These are phyloP conservation scores for Fusarium udum DNA, from an alignment of 2,329 filamentous ascomycete species.

Conservation along the genomic window DNA sequence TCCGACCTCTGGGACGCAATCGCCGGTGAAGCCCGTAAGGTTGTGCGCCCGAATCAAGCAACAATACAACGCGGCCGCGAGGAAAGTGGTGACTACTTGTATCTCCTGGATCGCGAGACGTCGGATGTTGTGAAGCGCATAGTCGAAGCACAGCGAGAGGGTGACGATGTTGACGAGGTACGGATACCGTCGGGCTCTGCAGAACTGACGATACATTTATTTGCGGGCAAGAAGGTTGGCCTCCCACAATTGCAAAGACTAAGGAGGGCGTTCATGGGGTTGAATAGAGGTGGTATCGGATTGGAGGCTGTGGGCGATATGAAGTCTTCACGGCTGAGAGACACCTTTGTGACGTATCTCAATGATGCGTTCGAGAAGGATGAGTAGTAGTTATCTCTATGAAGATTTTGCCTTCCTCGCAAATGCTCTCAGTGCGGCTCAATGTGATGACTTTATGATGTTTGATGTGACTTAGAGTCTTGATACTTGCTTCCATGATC, in stretches of 20 bases:
- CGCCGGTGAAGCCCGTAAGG: conserved; percentile 69
- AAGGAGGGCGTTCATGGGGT: conserved; percentile 77
- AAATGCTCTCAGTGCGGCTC: neutral
- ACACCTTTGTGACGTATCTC: conserved; percentile 73
- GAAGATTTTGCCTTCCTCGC: neutral
- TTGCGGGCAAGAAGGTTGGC: conserved; percentile 68
- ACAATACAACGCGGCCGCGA: conserved; percentile 73
- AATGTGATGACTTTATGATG: neutral
- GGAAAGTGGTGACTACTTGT: conserved; percentile 77
- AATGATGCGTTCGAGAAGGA: conserved; percentile 72
- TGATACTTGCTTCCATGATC: neutral
- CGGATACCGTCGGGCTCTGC: conserved; percentile 52
- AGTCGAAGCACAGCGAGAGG: conserved; percentile 74
- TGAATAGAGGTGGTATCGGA: conserved; percentile 77
- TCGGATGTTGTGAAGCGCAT: conserved; percentile 79
- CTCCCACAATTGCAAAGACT: conserved; percentile 81
- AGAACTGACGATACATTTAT: conserved; percentile 70
- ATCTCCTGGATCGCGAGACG: conserved; percentile 80
- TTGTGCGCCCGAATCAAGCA: conserved; percentile 77
- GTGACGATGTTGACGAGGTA: conserved; percentile 68
- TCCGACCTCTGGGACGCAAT: conserved; percentile 80
- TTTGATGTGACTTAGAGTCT: neutral
- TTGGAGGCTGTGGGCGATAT: conserved; percentile 65
- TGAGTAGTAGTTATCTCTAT: conserved; percentile 47
- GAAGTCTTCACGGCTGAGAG: conserved; percentile 63